Percentiles rank a stretch among this genome's conserved stretches.
Conservation (phyloP, 306 rosid genomes). For the Sicyos edulis region DNA sequence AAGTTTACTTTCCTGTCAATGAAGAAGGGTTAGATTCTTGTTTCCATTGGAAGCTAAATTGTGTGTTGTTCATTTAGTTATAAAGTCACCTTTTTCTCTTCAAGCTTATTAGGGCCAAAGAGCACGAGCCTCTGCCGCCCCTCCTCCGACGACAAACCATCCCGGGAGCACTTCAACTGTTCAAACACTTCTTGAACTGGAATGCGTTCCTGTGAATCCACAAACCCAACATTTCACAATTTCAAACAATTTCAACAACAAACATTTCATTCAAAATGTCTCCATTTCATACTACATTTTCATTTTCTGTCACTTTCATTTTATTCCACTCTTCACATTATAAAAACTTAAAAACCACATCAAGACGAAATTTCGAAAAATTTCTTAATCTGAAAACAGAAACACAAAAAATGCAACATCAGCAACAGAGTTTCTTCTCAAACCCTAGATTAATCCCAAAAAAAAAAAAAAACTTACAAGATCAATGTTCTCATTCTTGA, state of each 20-base stretch:
- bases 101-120: constrained; percentile 82
- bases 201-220: constrained; percentile 50
- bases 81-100: constrained; percentile 59
- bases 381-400: too few species aligned
- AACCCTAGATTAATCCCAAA: too few species aligned
- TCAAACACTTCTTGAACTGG: constrained; percentile 78
- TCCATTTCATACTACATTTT: too few species aligned
- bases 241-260: too few species aligned
- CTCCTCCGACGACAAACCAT: constrained; percentile 65
- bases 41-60: not conserved
- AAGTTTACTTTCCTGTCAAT: constrained; percentile 59
- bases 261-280: too few species aligned
- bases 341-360: too few species aligned
- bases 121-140: constrained; percentile 55
- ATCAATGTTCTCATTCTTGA: constrained; percentile 71
- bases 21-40: not conserved
- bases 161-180: constrained; percentile 62
- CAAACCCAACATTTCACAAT: not conserved
- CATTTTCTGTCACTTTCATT: too few species aligned
- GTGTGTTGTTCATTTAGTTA: not conserved
- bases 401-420: too few species aligned
- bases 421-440: too few species aligned
- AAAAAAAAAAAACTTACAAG: constrained; percentile 38
- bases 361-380: too few species aligned
- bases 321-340: too few species aligned